A percentile compares a stretch with the other conserved stretches of the same genome.
Evolutionary conservation across 441 rosid species (phyloP).

Genomic region (Euphorbia schlechtendalii): DNA sequence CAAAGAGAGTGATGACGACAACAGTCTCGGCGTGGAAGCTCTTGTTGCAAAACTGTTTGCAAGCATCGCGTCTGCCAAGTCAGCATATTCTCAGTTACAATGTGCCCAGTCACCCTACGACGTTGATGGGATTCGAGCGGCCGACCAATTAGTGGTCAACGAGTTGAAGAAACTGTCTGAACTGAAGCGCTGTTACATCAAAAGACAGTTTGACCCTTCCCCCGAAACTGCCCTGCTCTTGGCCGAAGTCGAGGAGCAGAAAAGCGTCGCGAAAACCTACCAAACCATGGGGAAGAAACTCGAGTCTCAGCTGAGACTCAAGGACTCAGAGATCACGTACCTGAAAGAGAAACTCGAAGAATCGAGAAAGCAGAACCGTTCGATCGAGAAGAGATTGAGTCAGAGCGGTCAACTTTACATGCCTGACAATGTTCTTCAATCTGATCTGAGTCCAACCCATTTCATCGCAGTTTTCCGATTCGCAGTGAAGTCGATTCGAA

Average conservation of each 20-base stretch:
- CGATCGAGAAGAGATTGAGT: slow-evolving; percentile 47
- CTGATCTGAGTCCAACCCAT: slow-evolving; percentile 47
- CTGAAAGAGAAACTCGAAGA: slow-evolving; percentile 58
- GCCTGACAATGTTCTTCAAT: slow-evolving; percentile 36
- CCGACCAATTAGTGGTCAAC: slow-evolving; percentile 51
- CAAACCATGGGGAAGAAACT: slow-evolving; percentile 61
- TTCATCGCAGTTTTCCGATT: slow-evolving; percentile 41
- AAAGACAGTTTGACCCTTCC: slow-evolving; percentile 57
- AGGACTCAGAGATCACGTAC: slow-evolving; percentile 61
- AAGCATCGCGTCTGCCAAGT: slow-evolving; percentile 54
- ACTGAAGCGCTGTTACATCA: slow-evolving; percentile 59
- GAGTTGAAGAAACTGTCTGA: slow-evolving; percentile 67
- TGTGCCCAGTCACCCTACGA: slow-evolving; percentile 80
- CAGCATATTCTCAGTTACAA: slow-evolving; percentile 76
- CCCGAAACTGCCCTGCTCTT: slow-evolving; percentile 40
- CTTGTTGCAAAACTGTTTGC: slow-evolving; percentile 69
- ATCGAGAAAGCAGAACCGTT: slow-evolving; percentile 34
- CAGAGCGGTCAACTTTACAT: slow-evolving; percentile 48
- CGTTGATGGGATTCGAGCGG: slow-evolving; percentile 53
- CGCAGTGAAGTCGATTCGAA: slow-evolving; percentile 54
- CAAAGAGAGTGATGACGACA: slow-evolving; percentile 25
- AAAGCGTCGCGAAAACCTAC: slow-evolving; percentile 49
- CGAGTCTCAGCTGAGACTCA: slow-evolving; percentile 60
- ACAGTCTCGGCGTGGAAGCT: slow-evolving; percentile 43
- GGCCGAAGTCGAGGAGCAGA: slow-evolving; percentile 73